Conservation (phyloP, 306 rosid genomes). For the Cucumis sativus region Cucumber_9930_V3 NC_026659.2:2996501-2997000, state of each 20-base stretch:
- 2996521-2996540: not conserved
- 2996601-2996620: not conserved
- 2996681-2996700: constrained; percentile 82
- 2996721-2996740: constrained; percentile 21
- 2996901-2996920: not conserved
- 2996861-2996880: not conserved
- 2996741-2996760: constrained; percentile 27
- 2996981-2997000: not conserved
- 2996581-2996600: not conserved
- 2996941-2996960: not conserved
- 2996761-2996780: not conserved
- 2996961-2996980: not conserved
- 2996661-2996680: constrained; percentile 66
- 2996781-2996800: not conserved
- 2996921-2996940: not conserved
- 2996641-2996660: constrained; percentile 50
- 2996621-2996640: constrained; percentile 37
- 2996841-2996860: not conserved
- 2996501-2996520: not conserved
- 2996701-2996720: constrained; percentile 97
- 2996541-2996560: not conserved
- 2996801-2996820: not conserved
- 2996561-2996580: not conserved
- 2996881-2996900: not conserved
- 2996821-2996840: not conserved